Percentiles rank a stretch among this genome's conserved stretches.
Conservation (phyloP, 805 yeast genomes). For the Ogataea sp. region DNA sequence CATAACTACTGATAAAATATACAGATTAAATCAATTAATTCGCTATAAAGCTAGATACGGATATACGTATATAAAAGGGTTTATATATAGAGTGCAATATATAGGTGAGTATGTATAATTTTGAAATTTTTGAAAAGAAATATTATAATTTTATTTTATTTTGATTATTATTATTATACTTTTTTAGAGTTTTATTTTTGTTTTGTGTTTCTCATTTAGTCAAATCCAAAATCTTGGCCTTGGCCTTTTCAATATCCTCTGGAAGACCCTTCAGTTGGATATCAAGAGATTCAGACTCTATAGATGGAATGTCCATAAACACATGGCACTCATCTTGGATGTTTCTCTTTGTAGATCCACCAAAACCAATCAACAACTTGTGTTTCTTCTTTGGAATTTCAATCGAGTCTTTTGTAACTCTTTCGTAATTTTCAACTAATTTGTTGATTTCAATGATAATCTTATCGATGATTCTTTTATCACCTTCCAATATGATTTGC, state of each 20-base stretch:
- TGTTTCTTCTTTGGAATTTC: constrained; percentile 68
- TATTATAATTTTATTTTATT: no score
- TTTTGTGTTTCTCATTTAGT: constrained; percentile 35
- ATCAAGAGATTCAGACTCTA: constrained; percentile 38
- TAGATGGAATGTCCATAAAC: constrained; percentile 56
- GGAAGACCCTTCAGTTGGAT: constrained; percentile 60
- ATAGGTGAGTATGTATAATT: no score
- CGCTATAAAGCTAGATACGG: no score
- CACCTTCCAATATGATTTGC: constrained; percentile 64
- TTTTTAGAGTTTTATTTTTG: not conserved
- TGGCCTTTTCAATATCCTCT: constrained; percentile 56
- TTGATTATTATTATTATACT: no score
- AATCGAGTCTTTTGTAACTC: constrained; percentile 40
- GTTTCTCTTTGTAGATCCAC: constrained; percentile 65
- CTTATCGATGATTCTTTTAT: constrained; percentile 61
- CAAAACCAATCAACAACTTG: constrained; percentile 71
- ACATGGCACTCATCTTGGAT: constrained; percentile 66
- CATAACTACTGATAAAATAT: no score
- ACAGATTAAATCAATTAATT: no score
- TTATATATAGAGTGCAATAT: no score
- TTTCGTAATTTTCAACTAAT: constrained; percentile 59
- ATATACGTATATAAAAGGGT: no score
- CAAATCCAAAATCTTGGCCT: constrained; percentile 49
- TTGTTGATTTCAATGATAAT: constrained; percentile 54
- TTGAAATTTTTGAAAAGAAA: no score